Base-by-base conservation (phyloP, 768 basidiomycete species). In the Collybiopsis confluens region DNA sequence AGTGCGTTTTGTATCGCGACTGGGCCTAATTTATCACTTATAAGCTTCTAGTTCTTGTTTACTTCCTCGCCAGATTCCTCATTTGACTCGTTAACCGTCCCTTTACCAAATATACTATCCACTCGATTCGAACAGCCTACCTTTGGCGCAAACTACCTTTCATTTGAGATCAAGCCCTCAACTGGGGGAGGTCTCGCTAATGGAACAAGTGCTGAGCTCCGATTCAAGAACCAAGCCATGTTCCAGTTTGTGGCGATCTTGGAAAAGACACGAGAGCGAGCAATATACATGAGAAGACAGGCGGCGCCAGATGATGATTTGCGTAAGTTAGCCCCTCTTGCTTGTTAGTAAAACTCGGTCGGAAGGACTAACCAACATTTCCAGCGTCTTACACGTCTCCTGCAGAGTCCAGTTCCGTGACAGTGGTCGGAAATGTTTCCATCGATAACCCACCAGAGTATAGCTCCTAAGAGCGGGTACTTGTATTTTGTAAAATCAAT, bases 61-160 rank as follows among this genome's bases (percentile, higher is more conserved):
- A 71, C 57, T 15, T 61, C 61, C 21, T 52, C 60, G 10, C 58
- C 61, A 9, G 23, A 51, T 45, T 58, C 57, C 16, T 42, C 54
- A 16, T 51, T 58, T 20, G 57, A 61, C 16, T 59, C 56, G 8
- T 38, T 58, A 15, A 50, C 58, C 69, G 62, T 91, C 30, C 88
- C 86, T 4, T 72, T 89, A 5, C 76, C 73, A 30, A 73, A 85
- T 0, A 80, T 92, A 55, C 68, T 90, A 11, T 79, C 81, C 9
- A 86, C 87, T 18, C 77, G 75, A 58, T 91, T 87, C 63, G 82
- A 89, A 59, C 90, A 91, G 64, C 90, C 90, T 3, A 76, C 81
- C 8, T 84, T 92, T 52, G 79, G 78, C 43, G 66, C 78, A 9
- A 92, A 92, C 66, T 88, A 79, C 58, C 73, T 92, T 45, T 64